Base-by-base conservation (phyloP, 1,284 basidiomycete species). In the Melampsora larici-populina region DNA sequence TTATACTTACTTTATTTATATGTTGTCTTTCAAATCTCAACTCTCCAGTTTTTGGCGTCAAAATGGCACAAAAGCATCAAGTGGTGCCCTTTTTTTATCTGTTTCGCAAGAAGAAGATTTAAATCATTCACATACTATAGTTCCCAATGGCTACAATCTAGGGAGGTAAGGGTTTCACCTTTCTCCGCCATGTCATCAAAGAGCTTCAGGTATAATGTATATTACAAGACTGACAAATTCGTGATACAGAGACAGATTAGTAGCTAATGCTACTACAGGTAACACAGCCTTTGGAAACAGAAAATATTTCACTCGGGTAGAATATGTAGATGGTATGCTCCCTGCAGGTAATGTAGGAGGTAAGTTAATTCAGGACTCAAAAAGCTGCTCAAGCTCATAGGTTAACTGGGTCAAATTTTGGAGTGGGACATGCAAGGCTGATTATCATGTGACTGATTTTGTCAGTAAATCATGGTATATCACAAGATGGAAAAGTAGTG, bases 401-500 rank as follows among this genome's bases (percentile, higher is more conserved):
- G 4, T 55, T 55, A 21, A 6, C 5, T 26, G 51, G 5, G 6
- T 55, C 51, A 55, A 55, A 5, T 55, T 55, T 55, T 55, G 4
- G 4, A 21, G 36, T 21, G 6, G 18, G 24, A 55, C 2, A 4
- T 63, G 62, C n/a, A 33, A 63, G 7, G 18, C 62, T 63, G 15
- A 21, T 33, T 63, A 63, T 63, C 21, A 29, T 63, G 3, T 63
- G 26, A 4, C 36, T 36, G 5, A 55, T 55, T 55, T 55, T 55
- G 51, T 2, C 7, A 63, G 62, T 63, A 17, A 63, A 63, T 33
- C 62, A 63, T 24, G 31, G 4, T 24, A 63, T 63, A 29, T 6
- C 62, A 15, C 62, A 63, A 24, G 62, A 63, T 63, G 62, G 62
- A 63, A 63, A 26, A 33, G 62, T 63, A 63, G 62, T n/a, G 26